A percentile compares a stretch with the other conserved stretches of the same genome.
Evolutionary conservation across 2,329 filamentous ascomycete species (phyloP).

Genomic region (Alternaria alternata): DNA sequence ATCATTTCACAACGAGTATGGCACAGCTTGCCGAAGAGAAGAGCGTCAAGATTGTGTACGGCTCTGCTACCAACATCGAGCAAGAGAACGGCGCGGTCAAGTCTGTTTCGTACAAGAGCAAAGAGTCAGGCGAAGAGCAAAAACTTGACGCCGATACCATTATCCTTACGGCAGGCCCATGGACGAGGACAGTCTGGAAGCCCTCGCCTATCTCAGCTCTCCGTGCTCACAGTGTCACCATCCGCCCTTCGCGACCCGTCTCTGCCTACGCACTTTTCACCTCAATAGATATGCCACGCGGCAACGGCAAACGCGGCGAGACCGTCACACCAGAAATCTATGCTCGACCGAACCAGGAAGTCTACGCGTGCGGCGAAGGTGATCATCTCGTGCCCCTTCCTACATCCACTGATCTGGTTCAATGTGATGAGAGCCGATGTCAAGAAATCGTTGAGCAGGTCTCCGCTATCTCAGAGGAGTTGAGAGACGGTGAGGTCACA

Average conservation of each 20-base stretch:
- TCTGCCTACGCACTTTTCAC: constrained; percentile 85
- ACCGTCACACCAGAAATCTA: constrained; percentile 91
- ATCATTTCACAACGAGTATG: constrained; percentile 86
- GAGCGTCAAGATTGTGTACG: constrained; percentile 67
- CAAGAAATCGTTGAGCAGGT: constrained; percentile 87
- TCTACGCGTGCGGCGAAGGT: constrained; percentile 94
- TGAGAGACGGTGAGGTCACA: constrained; percentile 64
- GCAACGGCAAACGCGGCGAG: constrained; percentile 45
- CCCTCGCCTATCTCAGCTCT: constrained; percentile 65
- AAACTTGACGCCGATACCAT: constrained; percentile 65
- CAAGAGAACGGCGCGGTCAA: constrained; percentile 64
- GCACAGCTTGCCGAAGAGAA: constrained; percentile 74
- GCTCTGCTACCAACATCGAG: constrained; percentile 74
- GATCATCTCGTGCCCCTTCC: constrained; percentile 80
- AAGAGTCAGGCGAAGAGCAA: constrained; percentile 54
- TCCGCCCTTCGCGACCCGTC: constrained; percentile 66
- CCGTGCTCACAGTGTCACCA: constrained; percentile 71
- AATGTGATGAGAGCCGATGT: constrained; percentile 77
- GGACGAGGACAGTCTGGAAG: constrained; percentile 64
- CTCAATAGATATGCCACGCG: constrained; percentile 76
- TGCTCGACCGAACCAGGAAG: constrained; percentile 83
- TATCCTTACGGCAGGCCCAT: constrained; percentile 68
- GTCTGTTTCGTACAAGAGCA: constrained; percentile 69
- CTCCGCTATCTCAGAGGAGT: constrained; percentile 61
- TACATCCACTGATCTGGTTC: constrained; percentile 75